Conservation (phyloP, 169 alveolate species). For the Plasmodium inui region DNA sequence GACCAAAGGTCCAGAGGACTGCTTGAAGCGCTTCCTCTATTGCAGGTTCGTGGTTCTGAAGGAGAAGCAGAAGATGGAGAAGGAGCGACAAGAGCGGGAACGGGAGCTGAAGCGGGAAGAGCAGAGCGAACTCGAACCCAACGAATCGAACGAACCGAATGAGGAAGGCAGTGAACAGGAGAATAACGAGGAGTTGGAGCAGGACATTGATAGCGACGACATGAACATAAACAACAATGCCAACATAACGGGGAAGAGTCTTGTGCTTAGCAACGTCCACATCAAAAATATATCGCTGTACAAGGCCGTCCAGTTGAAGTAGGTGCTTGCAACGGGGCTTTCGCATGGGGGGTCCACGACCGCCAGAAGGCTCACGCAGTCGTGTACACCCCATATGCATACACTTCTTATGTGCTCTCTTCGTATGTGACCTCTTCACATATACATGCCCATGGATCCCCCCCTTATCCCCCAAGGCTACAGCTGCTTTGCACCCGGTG, state of each 20-base stretch:
- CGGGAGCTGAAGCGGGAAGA: not conserved
- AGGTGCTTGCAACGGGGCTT: not conserved
- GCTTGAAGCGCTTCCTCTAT: slow-evolving; percentile 69
- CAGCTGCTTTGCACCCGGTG: slow-evolving; percentile 63
- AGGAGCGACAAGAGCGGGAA: not conserved
- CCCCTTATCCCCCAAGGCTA: slow-evolving; percentile 12
- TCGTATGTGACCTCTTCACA: not conserved
- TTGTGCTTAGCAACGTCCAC: slow-evolving; percentile 20
- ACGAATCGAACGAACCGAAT: not conserved
- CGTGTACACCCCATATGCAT: not conserved
- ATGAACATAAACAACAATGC: slow-evolving; percentile 55
- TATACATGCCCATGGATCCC: not conserved
- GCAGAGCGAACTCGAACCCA: not conserved
- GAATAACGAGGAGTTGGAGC: slow-evolving; percentile 27
- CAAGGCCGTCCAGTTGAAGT: slow-evolving; percentile 52
- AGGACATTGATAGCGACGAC: slow-evolving; percentile 70
- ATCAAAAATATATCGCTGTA: slow-evolving; percentile 54
- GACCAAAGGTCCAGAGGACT: slow-evolving; percentile 44
- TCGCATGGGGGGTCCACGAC: not conserved
- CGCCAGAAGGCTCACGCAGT: not conserved
- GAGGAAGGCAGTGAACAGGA: not conserved
- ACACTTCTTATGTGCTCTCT: not conserved
- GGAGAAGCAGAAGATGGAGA: slow-evolving; percentile 41
- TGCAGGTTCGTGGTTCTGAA: slow-evolving; percentile 55
- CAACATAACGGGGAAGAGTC: slow-evolving; percentile 51